These are phyloP conservation scores for Flaveria floridana DNA, from an alignment of 140 eudicot species.

Conservation along the genomic window DNA sequence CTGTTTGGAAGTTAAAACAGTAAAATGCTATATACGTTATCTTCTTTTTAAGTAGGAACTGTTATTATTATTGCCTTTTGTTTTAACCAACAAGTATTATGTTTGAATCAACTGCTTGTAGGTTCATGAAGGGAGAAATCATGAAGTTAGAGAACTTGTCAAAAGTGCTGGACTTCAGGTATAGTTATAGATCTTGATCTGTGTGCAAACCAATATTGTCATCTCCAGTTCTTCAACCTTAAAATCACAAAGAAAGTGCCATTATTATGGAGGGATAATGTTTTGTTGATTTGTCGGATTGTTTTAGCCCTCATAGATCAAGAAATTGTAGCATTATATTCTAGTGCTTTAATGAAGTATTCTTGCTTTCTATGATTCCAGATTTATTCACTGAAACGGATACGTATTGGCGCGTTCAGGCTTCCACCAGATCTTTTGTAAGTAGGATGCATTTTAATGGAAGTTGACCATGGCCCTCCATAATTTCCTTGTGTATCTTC, in stretches of 20 bases:
- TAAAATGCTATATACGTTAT: neutral
- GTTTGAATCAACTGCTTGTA: constrained; percentile 28
- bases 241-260: neutral
- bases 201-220: neutral
- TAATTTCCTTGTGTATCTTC: neutral
- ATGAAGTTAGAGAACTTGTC: constrained; percentile 97
- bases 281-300: neutral
- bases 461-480: neutral
- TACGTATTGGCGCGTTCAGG: constrained; percentile 84
- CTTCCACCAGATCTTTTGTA: constrained; percentile 93
- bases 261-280: neutral
- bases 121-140: constrained; percentile 98
- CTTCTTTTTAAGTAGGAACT: neutral
- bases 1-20: neutral
- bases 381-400: constrained; percentile 85
- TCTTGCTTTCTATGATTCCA: constrained; percentile 33
- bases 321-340: neutral
- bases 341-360: neutral
- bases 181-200: constrained; percentile 22
- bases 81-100: neutral
- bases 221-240: neutral
- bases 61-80: neutral
- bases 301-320: neutral
- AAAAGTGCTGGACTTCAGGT: constrained; percentile 97
- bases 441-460: constrained; percentile 30